Percentiles rank a stretch among this genome's conserved stretches.
phyloP scores from a whole-genome alignment of 2,329 filamentous ascomycete genomes.

The Cladobotryum mycophilum region DNA sequence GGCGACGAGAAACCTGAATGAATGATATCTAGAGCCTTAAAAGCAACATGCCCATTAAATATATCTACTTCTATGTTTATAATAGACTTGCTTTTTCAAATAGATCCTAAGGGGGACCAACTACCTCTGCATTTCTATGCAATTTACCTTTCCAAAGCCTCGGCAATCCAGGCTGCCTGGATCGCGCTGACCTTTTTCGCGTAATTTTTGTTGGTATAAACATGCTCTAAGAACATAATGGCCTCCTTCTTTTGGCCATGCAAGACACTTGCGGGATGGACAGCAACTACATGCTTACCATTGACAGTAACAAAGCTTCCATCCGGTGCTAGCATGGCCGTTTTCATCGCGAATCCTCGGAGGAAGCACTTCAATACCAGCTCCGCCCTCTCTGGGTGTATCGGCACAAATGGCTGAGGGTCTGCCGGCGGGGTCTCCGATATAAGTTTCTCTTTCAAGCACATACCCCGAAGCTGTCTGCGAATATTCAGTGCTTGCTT shows the following conservation, averaged over 20 bases:
- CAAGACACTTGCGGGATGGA: slow-evolving; percentile 58
- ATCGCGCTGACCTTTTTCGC: slow-evolving; percentile 60
- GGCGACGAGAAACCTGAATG: slow-evolving; percentile 22
- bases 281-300: slow-evolving; percentile 54
- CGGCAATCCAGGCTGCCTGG: slow-evolving; percentile 53
- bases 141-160: slow-evolving; percentile 33
- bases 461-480: slow-evolving; percentile 53
- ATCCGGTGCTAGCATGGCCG: slow-evolving; percentile 55
- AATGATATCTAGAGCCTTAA: not conserved
- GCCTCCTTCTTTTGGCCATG: slow-evolving; percentile 59
- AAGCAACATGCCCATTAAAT: not conserved
- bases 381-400: slow-evolving; percentile 48
- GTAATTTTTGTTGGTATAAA: slow-evolving; percentile 61
- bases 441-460: slow-evolving; percentile 46
- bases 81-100: not conserved
- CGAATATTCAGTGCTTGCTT: slow-evolving; percentile 56
- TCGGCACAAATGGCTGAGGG: slow-evolving; percentile 49
- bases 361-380: slow-evolving; percentile 55
- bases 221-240: slow-evolving; percentile 63
- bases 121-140: not conserved
- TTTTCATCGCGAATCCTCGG: slow-evolving; percentile 53
- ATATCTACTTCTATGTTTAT: not conserved
- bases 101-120: not conserved
- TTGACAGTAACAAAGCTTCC: slow-evolving; percentile 54
- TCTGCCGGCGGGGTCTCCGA: slow-evolving; percentile 40